Evolutionary conservation across 805 yeast genomes (phyloP).

Genomic region (Jamesozyma jinghongensis): DNA sequence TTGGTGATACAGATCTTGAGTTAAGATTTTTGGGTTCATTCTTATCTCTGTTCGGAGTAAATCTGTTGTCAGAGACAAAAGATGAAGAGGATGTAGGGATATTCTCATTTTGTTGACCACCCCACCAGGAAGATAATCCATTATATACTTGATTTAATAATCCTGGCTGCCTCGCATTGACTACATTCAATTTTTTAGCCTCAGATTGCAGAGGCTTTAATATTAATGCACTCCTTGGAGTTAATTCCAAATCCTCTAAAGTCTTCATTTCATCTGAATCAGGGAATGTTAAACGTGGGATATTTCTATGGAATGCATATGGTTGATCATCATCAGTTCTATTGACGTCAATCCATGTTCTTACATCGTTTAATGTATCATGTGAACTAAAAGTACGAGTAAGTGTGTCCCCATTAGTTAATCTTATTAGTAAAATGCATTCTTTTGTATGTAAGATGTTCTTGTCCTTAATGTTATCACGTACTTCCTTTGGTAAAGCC

Average conservation of each 20-base stretch:
- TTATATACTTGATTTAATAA: conserved; percentile 27
- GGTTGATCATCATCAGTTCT: conserved; percentile 41
- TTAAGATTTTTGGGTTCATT: conserved; percentile 17
- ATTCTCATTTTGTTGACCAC: neutral
- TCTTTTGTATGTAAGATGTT: conserved; percentile 16
- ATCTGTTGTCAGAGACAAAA: neutral
- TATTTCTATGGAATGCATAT: conserved; percentile 39
- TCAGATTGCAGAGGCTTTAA: conserved; percentile 47
- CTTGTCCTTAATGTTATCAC: conserved; percentile 24
- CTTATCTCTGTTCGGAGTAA: neutral
- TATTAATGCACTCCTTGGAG: conserved; percentile 67
- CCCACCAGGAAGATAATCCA: conserved; percentile 32
- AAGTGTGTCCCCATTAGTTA: conserved; percentile 57
- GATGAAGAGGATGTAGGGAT: neutral
- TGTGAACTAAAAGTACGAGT: conserved; percentile 40
- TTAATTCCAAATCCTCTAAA: conserved; percentile 46
- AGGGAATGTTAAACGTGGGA: conserved; percentile 56
- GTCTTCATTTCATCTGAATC: conserved; percentile 51
- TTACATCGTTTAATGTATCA: conserved; percentile 45
- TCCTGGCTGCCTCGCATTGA: conserved; percentile 22
- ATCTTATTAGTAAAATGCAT: conserved; percentile 48
- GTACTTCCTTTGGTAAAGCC: conserved; percentile 11
- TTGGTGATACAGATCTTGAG: conserved; percentile 27
- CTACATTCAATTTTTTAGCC: conserved; percentile 19
- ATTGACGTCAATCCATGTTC: conserved; percentile 49